These are phyloP conservation scores for Tremellales sp. DNA, from an alignment of 1,284 basidiomycete species.

Conservation along the genomic window DNA sequence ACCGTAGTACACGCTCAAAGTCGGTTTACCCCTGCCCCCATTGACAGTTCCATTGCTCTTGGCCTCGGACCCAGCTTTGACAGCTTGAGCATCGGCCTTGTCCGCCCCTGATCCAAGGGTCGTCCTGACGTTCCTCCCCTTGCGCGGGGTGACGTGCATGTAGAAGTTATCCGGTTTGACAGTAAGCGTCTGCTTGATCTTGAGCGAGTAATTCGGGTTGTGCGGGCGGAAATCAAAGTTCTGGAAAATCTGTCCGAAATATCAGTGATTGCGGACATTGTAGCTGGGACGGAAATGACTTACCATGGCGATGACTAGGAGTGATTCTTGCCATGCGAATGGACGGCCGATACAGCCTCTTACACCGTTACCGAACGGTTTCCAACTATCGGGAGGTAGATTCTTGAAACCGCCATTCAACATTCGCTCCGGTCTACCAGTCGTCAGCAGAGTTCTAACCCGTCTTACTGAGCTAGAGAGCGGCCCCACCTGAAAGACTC, in stretches of 20 bases:
- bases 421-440: slow-evolving; percentile 51
- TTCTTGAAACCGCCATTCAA: slow-evolving; percentile 50
- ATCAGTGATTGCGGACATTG: background rate
- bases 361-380: slow-evolving; percentile 27
- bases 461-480: background rate
- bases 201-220: slow-evolving; percentile 52
- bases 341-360: slow-evolving; percentile 47
- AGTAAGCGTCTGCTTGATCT: slow-evolving; percentile 53
- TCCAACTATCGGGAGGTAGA: slow-evolving; percentile 45
- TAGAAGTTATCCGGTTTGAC: slow-evolving; percentile 53
- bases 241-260: slow-evolving; percentile 44
- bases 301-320: slow-evolving; percentile 48
- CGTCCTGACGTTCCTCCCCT: slow-evolving; percentile 13
- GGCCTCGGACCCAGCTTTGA: background rate
- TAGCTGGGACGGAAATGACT: background rate
- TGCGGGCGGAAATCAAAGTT: slow-evolving; percentile 52
- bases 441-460: background rate
- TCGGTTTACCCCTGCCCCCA: too few relatives aligned
- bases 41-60: background rate
- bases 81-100: background rate
- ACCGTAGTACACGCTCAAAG: background rate
- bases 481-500: slow-evolving; percentile 14
- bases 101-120: background rate
- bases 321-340: slow-evolving; percentile 55
- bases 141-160: slow-evolving; percentile 49